Base-by-base conservation (phyloP, 257 asterid genomes). In the Solanum appendiculatum region DNA sequence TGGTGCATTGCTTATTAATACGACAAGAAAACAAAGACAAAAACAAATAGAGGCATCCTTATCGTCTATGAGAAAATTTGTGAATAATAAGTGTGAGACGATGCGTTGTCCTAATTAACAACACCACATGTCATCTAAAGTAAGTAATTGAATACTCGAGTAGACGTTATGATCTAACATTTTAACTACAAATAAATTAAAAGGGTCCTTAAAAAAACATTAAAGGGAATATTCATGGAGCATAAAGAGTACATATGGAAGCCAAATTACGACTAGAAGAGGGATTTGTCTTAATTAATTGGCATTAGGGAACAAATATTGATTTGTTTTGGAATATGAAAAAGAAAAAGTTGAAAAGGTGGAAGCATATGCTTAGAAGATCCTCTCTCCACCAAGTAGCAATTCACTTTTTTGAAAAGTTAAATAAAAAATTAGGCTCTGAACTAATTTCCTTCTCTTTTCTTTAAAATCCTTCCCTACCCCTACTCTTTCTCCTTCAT, bases 311-410 rank as follows among this genome's bases (percentile, higher is more conserved):
- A 54, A 18, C 63, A 18, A 20, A 54, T 80, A 1, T 18, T 9
- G 25, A 46, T 77, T 48, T 25, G 37, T 80, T 80, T 46, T 9
- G 29, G 29, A 46, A 16, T 44, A 46, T 36, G 13, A 87, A 81
- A 89, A 92, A 89, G 84, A 46, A 83, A 18, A 88, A 87, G 89
- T 48, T 87, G 87, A 88, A 87, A 89, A 91, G 92, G 85, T 83
- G 42, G 82, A 88, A 88, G 94, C 91, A 93, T 92, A 93, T 92
- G 90, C 95, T 90, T 23, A 68, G 88, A 92, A 90, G 95, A 92
- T 91, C 84, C 95, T 89, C 77, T 84, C 60, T 72, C 91, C 88
- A 89, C 88, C 88, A 89, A 64, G 78, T 68, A 85, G 80, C 40
- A 86, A 36, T 25, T 34, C 88, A 33, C 88, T 44, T 82, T 86